These are phyloP conservation scores for Achaetomiella virescens DNA, from an alignment of 495 filamentous ascomycete genomes.

Conservation along the genomic window DNA sequence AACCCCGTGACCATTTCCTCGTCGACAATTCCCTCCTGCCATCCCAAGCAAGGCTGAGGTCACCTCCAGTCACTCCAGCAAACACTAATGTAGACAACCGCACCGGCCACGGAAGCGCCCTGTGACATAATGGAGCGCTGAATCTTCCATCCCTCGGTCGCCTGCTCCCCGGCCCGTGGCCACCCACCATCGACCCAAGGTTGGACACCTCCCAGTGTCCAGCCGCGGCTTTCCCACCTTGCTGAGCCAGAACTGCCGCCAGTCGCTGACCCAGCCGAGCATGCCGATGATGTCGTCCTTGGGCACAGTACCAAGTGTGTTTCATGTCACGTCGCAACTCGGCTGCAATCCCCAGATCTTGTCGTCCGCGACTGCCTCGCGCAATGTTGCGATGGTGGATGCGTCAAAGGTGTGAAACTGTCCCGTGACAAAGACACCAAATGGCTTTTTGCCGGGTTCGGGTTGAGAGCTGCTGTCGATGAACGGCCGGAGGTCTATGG, in stretches of 20 bases:
- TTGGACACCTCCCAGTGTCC: constrained; percentile 32
- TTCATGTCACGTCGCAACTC: constrained; percentile 20
- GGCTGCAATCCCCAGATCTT: constrained; percentile 26
- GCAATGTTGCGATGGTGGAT: constrained; percentile 13
- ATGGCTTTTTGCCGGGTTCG: constrained; percentile 4
- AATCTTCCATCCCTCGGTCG: constrained; percentile 21
- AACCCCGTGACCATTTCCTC: constrained; percentile 22
- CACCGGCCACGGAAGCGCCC: constrained; percentile 25
- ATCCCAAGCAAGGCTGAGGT: constrained; percentile 26
- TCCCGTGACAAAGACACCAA: constrained; percentile 29
- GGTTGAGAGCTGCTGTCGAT: background rate
- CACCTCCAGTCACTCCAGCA: constrained; percentile 22
- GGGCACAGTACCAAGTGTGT: constrained; percentile 13
- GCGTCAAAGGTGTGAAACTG: constrained; percentile 19
- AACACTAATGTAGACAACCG: constrained; percentile 28
- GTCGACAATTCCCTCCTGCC: constrained; percentile 31
- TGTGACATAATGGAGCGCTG: constrained; percentile 30
- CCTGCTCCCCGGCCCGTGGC: background rate
- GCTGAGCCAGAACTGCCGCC: constrained; percentile 22
- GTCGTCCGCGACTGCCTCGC: constrained; percentile 11
- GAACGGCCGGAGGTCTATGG: constrained; percentile 30
- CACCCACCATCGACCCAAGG: constrained; percentile 24
- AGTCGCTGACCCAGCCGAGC: constrained; percentile 29
- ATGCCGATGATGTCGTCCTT: constrained; percentile 31
- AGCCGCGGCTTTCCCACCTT: constrained; percentile 24